phyloP scores from a whole-genome alignment of 306 rosid species.

The Inga leiocalycina region DNA sequence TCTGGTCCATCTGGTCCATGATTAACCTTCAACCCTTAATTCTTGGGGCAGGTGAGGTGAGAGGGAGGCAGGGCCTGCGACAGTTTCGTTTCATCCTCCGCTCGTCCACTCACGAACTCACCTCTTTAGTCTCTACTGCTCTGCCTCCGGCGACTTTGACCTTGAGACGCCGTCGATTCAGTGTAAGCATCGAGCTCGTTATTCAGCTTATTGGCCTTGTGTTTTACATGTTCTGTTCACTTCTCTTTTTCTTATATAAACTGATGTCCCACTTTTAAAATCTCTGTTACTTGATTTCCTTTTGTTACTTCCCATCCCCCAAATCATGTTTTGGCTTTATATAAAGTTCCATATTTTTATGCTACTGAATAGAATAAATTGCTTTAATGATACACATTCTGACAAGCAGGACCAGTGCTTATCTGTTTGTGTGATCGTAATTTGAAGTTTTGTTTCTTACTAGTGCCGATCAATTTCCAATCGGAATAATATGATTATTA shows the following conservation, averaged over 20 bases:
- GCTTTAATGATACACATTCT: background rate
- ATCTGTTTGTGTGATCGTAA: background rate
- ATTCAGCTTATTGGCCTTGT: background rate
- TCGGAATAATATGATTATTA: background rate
- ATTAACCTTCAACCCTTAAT: no score
- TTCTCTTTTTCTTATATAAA: background rate
- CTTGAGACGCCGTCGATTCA: background rate
- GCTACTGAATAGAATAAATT: background rate
- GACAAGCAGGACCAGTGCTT: background rate
- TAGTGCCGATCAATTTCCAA: background rate
- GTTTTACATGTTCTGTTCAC: background rate
- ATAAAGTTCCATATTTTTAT: background rate
- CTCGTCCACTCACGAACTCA: background rate
- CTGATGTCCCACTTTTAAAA: background rate
- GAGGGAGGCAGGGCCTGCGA: background rate
- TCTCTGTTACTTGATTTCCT: background rate
- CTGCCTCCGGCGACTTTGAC: background rate
- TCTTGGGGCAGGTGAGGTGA: background rate
- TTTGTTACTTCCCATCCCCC: background rate
- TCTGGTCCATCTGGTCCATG: no score
- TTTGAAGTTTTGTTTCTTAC: background rate
- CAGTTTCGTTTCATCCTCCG: background rate
- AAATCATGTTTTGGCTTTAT: background rate
- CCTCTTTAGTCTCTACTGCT: background rate
- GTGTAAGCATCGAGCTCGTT: background rate